Evolutionary conservation across 2,329 filamentous ascomycete species (phyloP), one percentile per base, ranked within the genome.

Genomic region (Aspergillus versicolor): DNA sequence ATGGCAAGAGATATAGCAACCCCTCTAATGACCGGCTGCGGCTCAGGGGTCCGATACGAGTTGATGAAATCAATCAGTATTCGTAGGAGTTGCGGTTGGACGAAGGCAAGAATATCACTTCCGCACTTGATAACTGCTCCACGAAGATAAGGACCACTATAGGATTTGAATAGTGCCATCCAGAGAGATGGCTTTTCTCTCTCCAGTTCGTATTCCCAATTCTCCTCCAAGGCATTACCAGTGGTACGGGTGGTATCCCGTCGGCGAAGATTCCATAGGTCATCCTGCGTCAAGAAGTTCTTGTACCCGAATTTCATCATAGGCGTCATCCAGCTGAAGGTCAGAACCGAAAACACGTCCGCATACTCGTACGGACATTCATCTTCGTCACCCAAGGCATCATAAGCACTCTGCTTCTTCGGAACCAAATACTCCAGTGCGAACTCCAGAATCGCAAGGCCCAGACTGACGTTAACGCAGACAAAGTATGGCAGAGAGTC

Each of bases 291-390:
- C 60, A 99, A 81, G 72, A 87, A 99, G 58, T 92, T 86, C 69
- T 89, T 90, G 79, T 99, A 97, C 1, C 94, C 94, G 70, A 88
- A 88, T 70, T 87, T 92, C 94, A 99, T 99, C 84, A 99, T 79
- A 0, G 94, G 92, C 0, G 94, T 97, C 93, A 99, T 97, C 94
- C 94, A 99, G 54, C 89, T 88, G 74, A 99, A 99, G 0, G 93
- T 96, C 45, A 99, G 82, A 50, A 90, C 86, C 4, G 93, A 96
- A 77, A 99, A 99, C 52, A 97, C 82, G 59, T 93, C 92, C 12
- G 94, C 92, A 72, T 96, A 96, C 75, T 97, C 92, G 61, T 90
- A 87, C 0, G 82, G 82, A 60, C 87, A 89, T 73, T 90, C 87
- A 63, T 89, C 85, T 56, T 77, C 75, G 58, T 88, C 84, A 6